Evolutionary conservation across 2,329 filamentous ascomycete genomes (phyloP).

Genomic region (Exophiala lecanii-corni): DNA sequence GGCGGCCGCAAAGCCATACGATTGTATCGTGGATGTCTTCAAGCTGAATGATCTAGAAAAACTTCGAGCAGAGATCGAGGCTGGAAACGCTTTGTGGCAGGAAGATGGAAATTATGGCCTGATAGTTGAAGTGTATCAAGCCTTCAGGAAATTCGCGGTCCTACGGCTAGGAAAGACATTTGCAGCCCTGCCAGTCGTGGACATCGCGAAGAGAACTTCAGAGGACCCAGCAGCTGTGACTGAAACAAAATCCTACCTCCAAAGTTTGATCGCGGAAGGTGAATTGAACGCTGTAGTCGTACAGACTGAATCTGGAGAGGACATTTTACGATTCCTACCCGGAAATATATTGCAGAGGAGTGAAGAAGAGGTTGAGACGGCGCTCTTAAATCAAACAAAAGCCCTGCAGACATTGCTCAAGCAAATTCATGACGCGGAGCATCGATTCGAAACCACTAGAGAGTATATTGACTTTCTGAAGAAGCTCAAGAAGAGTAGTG

Average conservation of each 20-base stretch:
- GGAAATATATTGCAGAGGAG: slow-evolving; percentile 33
- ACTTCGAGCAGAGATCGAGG: slow-evolving; percentile 61
- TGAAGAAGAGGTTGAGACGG: slow-evolving; percentile 36
- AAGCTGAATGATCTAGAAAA: slow-evolving; percentile 53
- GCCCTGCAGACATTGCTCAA: slow-evolving; percentile 49
- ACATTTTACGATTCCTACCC: slow-evolving; percentile 52
- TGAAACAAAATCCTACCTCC: slow-evolving; percentile 34
- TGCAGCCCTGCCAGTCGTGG: slow-evolving; percentile 54
- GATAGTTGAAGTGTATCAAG: slow-evolving; percentile 62
- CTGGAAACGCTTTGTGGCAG: slow-evolving; percentile 56
- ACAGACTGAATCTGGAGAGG: slow-evolving; percentile 34
- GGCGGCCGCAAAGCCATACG: slow-evolving; percentile 63
- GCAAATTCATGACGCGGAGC: slow-evolving; percentile 51
- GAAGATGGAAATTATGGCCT: slow-evolving; percentile 71
- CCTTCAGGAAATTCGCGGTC: slow-evolving; percentile 73
- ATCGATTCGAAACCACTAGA: slow-evolving; percentile 52
- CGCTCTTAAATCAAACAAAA: slow-evolving; percentile 46
- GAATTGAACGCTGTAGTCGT: slow-evolving; percentile 49
- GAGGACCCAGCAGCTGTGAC: slow-evolving; percentile 26
- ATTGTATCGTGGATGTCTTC: slow-evolving; percentile 65
- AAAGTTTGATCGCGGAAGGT: slow-evolving; percentile 47
- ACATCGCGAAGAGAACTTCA: slow-evolving; percentile 37
- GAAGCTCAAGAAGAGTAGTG: slow-evolving; percentile 40
- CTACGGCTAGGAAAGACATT: slow-evolving; percentile 70
- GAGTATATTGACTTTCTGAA: slow-evolving; percentile 55